Base-by-base conservation (phyloP, 208 protist genomes). In the Eutreptiella sp. region DNA sequence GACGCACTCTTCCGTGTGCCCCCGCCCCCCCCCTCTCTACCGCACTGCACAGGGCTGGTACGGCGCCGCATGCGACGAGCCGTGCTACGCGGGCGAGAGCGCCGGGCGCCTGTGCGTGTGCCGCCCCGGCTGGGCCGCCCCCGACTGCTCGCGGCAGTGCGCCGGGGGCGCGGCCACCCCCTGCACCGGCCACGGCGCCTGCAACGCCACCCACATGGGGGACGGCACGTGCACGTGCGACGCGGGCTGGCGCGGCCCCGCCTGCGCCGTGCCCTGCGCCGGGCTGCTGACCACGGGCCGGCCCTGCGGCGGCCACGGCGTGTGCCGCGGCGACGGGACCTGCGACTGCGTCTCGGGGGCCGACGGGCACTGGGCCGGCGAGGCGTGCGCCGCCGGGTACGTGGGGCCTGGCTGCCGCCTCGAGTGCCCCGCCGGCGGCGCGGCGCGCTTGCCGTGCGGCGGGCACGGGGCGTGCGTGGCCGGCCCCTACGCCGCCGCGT, bases 61-160 rank as follows among this genome's bases (percentile, higher is more conserved):
- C n/a, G n/a, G n/a, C n/a, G n/a, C n/a, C n/a, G n/a, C n/a, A n/a
- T n/a, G 32, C 7, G 27, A 64, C 46, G 58, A 50, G 5, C 59
- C 58, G 9, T 64, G 58, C 29, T 21, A 43, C 28, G 5, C n/a
- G 4, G 58, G 58, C 32, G 45, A 63, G n/a, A 5, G 7, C 5
- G 58, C 48, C 16, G 63, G 4, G 52, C 4, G 57, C 33, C 4
- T 48, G 38, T 72, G 70, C 35, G 50, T 42, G 11, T 76, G 70
- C 36, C 16, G 58, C 26, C 14, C 61, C 19, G 67, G 62, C 23
- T 72, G 55, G 61, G 21, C n/a, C 7, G n/a, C 11, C 23, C n/a
- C 48, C 26, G 50, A 64, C 58, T 64, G 58, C 53, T 14, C 26
- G 16, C 33, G 46, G 14, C 27, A 58, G 48, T 64, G 58, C 34